Evolutionary conservation across 2,329 filamentous ascomycete genomes (phyloP).

Genomic region (Scedosporium apiospermum): DNA sequence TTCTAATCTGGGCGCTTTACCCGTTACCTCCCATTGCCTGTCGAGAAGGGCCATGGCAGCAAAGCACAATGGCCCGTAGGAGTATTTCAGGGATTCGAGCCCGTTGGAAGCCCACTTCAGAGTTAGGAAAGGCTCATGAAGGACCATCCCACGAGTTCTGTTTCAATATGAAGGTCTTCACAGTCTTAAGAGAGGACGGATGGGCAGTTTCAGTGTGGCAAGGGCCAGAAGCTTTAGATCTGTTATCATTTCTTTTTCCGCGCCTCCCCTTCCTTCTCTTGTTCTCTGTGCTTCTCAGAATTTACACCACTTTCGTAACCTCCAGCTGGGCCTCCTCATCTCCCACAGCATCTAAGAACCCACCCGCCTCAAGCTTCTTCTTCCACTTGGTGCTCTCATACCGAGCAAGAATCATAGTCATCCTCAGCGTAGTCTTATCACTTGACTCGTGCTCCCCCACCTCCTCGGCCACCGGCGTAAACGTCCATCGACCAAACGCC

Average conservation of each 20-base stretch:
- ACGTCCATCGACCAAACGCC: constrained; percentile 95
- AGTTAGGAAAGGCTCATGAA: too few relatives aligned
- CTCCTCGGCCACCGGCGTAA: constrained; percentile 47
- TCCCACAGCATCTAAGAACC: constrained; percentile 40
- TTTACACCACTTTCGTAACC: constrained; percentile 40
- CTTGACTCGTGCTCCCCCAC: constrained; percentile 44
- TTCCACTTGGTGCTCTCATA: constrained; percentile 71
- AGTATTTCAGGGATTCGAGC: too few relatives aligned
- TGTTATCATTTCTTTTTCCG: background rate
- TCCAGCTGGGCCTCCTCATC: constrained; percentile 35
- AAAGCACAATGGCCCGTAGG: too few relatives aligned
- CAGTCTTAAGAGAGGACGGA: too few relatives aligned
- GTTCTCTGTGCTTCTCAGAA: background rate
- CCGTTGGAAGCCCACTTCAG: too few relatives aligned
- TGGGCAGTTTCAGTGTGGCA: too few relatives aligned
- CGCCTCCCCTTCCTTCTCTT: background rate
- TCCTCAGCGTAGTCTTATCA: constrained; percentile 47
- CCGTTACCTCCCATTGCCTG: too few relatives aligned
- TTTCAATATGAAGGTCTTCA: too few relatives aligned
- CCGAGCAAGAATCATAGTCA: constrained; percentile 67
- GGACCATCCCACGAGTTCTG: too few relatives aligned
- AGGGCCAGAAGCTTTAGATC: background rate
- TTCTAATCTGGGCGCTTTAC: too few relatives aligned
- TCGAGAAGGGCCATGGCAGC: too few relatives aligned
- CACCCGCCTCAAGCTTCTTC: constrained; percentile 56